Evolutionary conservation across 78 protist genomes (phyloP).

Genomic region (Cavenderia fasciculata): DNA sequence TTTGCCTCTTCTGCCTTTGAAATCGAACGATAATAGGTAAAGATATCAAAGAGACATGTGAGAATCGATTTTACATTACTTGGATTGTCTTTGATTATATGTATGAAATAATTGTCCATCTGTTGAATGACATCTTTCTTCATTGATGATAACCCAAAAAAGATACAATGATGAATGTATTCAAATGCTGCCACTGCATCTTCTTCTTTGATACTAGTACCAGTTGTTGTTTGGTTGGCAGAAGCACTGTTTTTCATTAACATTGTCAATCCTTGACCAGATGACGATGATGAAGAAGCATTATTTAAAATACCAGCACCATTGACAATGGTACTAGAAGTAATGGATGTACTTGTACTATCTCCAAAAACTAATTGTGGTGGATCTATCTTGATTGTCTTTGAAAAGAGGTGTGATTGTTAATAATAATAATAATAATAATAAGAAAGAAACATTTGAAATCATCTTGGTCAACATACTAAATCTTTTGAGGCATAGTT

Average conservation of each 20-base stretch:
- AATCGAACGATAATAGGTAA: slow-evolving; percentile 18
- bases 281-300: too few relatives aligned
- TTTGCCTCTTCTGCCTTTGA: slow-evolving; percentile 22
- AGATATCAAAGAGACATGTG: slow-evolving; percentile 13
- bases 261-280: too few relatives aligned
- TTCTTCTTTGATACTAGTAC: too few relatives aligned
- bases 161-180: slow-evolving; percentile 45
- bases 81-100: slow-evolving; percentile 22
- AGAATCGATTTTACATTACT: slow-evolving; percentile 14
- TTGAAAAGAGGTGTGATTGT: neutral
- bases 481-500: slow-evolving; percentile 14
- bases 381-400: slow-evolving; percentile 15
- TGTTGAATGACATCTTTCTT: slow-evolving; percentile 13
- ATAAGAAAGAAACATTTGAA: neutral
- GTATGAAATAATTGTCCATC: slow-evolving; percentile 19
- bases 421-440: too few relatives aligned
- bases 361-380: too few relatives aligned
- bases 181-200: slow-evolving; percentile 15
- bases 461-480: neutral
- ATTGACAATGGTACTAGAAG: too few relatives aligned
- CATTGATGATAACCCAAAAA: neutral
- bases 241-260: too few relatives aligned
- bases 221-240: too few relatives aligned
- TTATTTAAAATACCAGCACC: too few relatives aligned
- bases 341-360: too few relatives aligned